These are phyloP conservation scores for Ceratocystis destructans DNA, from an alignment of 2,329 filamentous ascomycete species.

Conservation along the genomic window DNA sequence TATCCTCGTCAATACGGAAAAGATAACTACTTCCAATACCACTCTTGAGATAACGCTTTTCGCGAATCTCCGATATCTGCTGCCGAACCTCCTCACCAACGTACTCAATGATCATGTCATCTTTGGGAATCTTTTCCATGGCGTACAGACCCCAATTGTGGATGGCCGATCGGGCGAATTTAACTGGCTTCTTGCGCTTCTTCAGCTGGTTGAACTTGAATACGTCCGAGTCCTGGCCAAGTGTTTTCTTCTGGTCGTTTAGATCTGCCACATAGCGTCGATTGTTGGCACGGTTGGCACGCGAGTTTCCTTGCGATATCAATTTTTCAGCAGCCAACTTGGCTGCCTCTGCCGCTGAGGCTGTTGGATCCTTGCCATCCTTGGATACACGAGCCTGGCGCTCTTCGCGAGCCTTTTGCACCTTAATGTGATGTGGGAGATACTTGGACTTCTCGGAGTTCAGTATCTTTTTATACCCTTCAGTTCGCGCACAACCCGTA, in stretches of 20 bases:
- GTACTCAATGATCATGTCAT: slow-evolving; percentile 99
- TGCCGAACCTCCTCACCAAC: slow-evolving; percentile 95
- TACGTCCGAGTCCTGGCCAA: slow-evolving; percentile 73
- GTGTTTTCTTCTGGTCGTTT: slow-evolving; percentile 81
- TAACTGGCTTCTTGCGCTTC: slow-evolving; percentile 98
- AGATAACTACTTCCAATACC: slow-evolving; percentile 95
- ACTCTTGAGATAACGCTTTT: slow-evolving; percentile 83
- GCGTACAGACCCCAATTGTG: slow-evolving; percentile 98
- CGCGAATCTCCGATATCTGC: slow-evolving; percentile 91
- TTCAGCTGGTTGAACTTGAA: slow-evolving; percentile 98
- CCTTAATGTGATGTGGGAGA: slow-evolving; percentile 90
- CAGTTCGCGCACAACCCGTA: slow-evolving; percentile 77
- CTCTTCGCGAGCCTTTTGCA: slow-evolving; percentile 80
- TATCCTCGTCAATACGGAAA: slow-evolving; percentile 95
- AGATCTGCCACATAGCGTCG: slow-evolving; percentile 88
- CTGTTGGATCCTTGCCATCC: slow-evolving; percentile 51
- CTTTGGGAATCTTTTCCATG: slow-evolving; percentile 90
- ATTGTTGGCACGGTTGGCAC: slow-evolving; percentile 90
- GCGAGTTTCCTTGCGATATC: slow-evolving; percentile 74
- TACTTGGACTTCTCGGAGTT: slow-evolving; percentile 98
- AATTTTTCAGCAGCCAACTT: slow-evolving; percentile 67
- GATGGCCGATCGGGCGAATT: slow-evolving; percentile 92
- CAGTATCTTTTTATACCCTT: slow-evolving; percentile 87
- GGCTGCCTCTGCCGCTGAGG: slow-evolving; percentile 54
- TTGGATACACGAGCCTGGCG: slow-evolving; percentile 62